Evolutionary conservation across 495 filamentous ascomycete species (phyloP), one percentile per base, ranked within the genome.

Genomic region (Collariella sp.): DNA sequence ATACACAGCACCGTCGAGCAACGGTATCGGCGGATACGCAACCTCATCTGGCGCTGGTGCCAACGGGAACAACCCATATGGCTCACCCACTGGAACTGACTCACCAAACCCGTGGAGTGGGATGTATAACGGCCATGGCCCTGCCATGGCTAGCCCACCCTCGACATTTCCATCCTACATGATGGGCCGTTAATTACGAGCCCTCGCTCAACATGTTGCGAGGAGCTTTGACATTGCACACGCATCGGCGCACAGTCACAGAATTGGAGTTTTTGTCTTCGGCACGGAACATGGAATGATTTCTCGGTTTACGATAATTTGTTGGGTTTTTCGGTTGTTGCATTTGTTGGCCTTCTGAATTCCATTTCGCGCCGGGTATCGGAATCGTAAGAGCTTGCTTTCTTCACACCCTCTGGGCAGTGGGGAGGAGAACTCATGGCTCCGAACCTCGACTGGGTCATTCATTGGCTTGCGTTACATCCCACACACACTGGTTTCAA

Each of bases 101-200:
- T 15, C 58, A 10, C 46, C 44, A n/a, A 59, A 59, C 31, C 52
- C 55, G 10, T 69, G 66, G 65, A 58, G 53, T 23, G 47, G 54
- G 16, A 52, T 55, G 47, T 67, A 66, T 48, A 58, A 45, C 29
- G 46, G 41, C 36, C 42, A 62, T 43, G 38, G 54, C 1, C 46
- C 50, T 34, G 48, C 61, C 43, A 58, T 62, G 52, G 54, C 62
- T 15, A 41, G 62, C 49, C 31, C 47, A 10, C 23, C 57, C 11
- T 51, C 63, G 18, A 39, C 50, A 15, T 67, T 55, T 18, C 62
- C 64, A 16, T 36, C 62, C 0, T 59, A 68, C 23, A 68, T 68
- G 65, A 64, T 70, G 63, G 64, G 66, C 9, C 62, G 64, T 38
- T 65, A 50, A 55, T 24, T 22, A 16, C 47, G 20, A 29, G 33